Conservation (phyloP, 2,329 filamentous ascomycete genomes). For the Fusarium sterilihyphosum region DNA sequence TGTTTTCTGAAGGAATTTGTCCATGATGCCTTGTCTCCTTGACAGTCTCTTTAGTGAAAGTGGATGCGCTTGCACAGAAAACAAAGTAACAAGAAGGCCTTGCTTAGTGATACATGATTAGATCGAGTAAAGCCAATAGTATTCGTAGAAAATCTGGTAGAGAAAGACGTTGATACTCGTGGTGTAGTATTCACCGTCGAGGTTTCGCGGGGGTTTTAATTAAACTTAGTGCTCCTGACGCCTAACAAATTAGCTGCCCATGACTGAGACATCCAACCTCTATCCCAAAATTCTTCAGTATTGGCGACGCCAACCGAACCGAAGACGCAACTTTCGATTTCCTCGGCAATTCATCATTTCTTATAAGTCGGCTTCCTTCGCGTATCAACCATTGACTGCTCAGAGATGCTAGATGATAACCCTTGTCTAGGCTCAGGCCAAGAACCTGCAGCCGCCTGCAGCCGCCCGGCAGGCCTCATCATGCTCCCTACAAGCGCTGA, state of each 20-base stretch:
- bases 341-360: background rate
- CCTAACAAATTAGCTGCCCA: constrained; percentile 3
- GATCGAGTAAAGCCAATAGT: background rate
- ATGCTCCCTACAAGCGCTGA: background rate
- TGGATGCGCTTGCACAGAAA: background rate
- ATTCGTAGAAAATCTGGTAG: background rate
- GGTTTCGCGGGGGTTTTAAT: background rate
- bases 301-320: background rate
- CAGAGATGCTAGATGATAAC: background rate
- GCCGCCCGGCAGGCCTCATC: background rate
- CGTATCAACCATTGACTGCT: background rate
- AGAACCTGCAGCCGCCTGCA: background rate
- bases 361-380: background rate
- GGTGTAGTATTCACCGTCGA: background rate
- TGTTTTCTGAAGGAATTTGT: constrained; percentile 14
- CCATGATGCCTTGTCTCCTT: background rate
- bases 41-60: background rate
- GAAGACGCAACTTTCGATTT: background rate
- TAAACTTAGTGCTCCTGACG: background rate
- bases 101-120: background rate
- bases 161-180: background rate
- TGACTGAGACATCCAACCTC: background rate
- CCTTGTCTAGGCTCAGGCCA: background rate
- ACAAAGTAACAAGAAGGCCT: background rate
- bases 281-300: background rate